Conservation (phyloP, 2,329 filamentous ascomycete species). For the Tolypocladium album region DNA sequence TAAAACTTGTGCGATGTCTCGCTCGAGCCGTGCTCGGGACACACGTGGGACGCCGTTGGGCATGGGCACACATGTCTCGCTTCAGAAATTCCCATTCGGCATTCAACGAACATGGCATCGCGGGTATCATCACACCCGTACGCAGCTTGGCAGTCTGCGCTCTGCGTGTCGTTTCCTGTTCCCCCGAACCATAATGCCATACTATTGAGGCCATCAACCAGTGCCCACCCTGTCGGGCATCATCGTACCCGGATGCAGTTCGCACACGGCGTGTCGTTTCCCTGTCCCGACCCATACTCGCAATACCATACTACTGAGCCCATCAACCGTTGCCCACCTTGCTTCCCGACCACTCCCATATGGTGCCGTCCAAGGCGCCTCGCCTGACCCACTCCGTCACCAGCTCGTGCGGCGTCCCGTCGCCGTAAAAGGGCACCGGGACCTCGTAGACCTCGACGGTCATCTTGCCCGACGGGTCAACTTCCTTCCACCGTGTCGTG, state of each 20-base stretch:
- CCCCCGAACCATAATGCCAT: too few relatives aligned
- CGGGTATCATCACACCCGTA: not conserved
- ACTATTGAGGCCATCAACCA: too few relatives aligned
- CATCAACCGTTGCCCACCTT: conserved; percentile 4
- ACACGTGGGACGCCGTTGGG: not conserved
- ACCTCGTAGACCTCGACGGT: conserved; percentile 27
- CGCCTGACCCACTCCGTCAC: conserved; percentile 30
- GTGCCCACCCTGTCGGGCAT: not conserved
- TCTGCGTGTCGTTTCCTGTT: too few relatives aligned
- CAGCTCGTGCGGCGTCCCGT: conserved; percentile 22
- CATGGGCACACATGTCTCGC: not conserved
- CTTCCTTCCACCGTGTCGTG: conserved; percentile 19
- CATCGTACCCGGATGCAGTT: too few relatives aligned
- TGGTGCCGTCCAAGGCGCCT: conserved; percentile 26
- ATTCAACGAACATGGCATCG: not conserved
- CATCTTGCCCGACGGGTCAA: conserved; percentile 25
- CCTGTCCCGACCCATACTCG: not conserved
- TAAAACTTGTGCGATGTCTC: not conserved
- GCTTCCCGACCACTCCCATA: conserved; percentile 23
- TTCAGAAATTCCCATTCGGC: not conserved
- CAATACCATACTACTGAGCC: not conserved
- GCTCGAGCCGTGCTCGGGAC: not conserved
- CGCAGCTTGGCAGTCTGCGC: not conserved
- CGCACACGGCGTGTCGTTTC: not conserved
- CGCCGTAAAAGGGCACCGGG: conserved; percentile 26